Evolutionary conservation across 2,329 filamentous ascomycete genomes (phyloP), one percentile per base, ranked within the genome.

Genomic region (Cladobotryum mycophilum): DNA sequence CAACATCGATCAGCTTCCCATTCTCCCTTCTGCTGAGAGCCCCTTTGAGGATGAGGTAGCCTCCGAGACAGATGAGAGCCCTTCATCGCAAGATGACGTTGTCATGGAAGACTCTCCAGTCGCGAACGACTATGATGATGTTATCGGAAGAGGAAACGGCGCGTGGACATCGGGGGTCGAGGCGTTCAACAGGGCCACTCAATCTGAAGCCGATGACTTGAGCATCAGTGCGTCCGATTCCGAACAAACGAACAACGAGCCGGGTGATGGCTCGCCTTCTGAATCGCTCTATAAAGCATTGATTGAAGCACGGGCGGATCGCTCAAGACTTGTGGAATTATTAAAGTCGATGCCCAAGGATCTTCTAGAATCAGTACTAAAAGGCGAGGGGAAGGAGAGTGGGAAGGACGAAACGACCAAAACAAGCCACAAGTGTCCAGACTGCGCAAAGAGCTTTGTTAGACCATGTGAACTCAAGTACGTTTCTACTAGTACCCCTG

Each of bases 401-500:
- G 51, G 41, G 50, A 53, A n/a, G 51, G 20, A 34, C 41, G 50
- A 15, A 49, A 37, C 7, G 51, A 52, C 12, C 56, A 63, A 25
- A 45, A 41, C 55, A 55, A 11, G 46, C 59, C 12, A 20, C 15
- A 49, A 50, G 11, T 80, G 77, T 52, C 15, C 55, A 0, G 48
- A 59, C 0, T 83, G 80, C 48, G 5, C 33, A 4, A 82, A 80
- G 58, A 54, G 49, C 1, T 82, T 76, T 49, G 57, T 55, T 3
- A 71, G 80, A 35, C 73, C 60, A 30, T 83, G 78, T 59, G 80
- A 84, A 59, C 67, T 84, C 25, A 83, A 75, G 80, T 83, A 70
- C 52, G 74, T 56, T 30, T 45, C 15, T 36, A 11, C 22, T 5
- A 14, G 7, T 8, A 33, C n/a, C 11, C 14, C 3, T 18, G 6